Percentiles rank a stretch among this genome's conserved stretches.
Evolutionary conservation across 345 rosid species (phyloP).

Genomic region (Firmiana major): DNA sequence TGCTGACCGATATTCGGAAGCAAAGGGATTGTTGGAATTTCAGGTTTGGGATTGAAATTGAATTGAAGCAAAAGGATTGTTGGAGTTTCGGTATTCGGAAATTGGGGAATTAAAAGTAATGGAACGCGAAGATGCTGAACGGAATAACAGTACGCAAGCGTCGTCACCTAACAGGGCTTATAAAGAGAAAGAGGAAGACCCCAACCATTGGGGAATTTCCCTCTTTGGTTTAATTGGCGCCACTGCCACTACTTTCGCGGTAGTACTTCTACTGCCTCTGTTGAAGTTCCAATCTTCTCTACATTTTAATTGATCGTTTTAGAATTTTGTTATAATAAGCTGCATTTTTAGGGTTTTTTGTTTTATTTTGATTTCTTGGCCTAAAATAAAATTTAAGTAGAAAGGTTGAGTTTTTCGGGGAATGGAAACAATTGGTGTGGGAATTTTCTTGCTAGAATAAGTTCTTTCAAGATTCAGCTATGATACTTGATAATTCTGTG

Average conservation of each 20-base stretch:
- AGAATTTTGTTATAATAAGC: not conserved
- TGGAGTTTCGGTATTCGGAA: not conserved
- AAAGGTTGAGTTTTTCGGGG: not conserved
- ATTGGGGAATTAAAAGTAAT: conserved; percentile 19
- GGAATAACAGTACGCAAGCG: conserved; percentile 37
- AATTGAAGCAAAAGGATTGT: not conserved
- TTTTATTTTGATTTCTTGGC: not conserved
- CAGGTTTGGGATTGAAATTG: conserved; percentile 17
- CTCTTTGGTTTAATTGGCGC: conserved; percentile 79
- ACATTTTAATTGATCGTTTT: not conserved
- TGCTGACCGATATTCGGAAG: no score
- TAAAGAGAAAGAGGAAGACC: conserved; percentile 39
- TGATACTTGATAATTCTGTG: not conserved
- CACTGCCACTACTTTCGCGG: conserved; percentile 83
- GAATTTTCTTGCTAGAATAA: not conserved
- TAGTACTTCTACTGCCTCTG: conserved; percentile 25
- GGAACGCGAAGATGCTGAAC: conserved; percentile 39
- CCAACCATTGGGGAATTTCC: conserved; percentile 68
- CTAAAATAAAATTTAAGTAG: not conserved
- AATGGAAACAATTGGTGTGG: not conserved
- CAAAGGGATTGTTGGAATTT: no score
- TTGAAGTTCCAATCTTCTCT: not conserved
- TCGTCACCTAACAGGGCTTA: conserved; percentile 25
- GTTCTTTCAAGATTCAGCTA: not conserved
- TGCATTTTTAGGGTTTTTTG: not conserved